Evolutionary conservation across 768 basidiomycete species (phyloP), one percentile per base, ranked within the genome.

Genomic region (Chalciporus sphaerocephalus): DNA sequence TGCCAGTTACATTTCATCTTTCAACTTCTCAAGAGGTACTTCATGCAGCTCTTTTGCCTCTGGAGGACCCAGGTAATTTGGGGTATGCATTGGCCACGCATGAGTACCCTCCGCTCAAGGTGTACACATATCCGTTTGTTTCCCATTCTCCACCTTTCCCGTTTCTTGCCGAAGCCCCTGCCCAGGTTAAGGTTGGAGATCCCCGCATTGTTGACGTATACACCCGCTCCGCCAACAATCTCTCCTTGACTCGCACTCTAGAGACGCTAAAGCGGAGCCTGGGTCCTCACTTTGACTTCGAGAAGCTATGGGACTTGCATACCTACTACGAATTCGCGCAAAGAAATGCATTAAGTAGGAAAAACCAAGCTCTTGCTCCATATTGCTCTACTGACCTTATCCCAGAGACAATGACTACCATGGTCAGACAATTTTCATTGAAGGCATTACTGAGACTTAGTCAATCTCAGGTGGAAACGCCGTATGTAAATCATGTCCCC

Each of bases 281-380:
- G 20, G 75, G 75, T 1, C 76, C 75, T 34, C 62, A 66, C 52
- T 73, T 69, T 44, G 63, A 72, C 38, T 59, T 75, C 4, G 76
- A 77, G 59, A 64, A 64, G 45, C 53, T 74, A 12, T 76, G 74
- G 73, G 70, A 74, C 44, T 67, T 60, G 55, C 74, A 76, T 45
- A 73, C 70, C 8, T 66, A 68, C 52, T 75, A 72, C 51, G 72
- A 73, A 50, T 73, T 73, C 37, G 60, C 47, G 7, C 69, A 71
- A 48, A 60, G 76, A 21, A 56, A 67, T 36, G 68, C 73, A 4
- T 45, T 44, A 20, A 72, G 72, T 73, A 50, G 24, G 69, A 57
- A 15, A 12, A 45, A 23, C 25, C 40, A 13, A 15, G 24, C 36
- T 15, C 25, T 44, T 23, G 21, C 17, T 15, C 42, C 6, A 25